Conservation (phyloP, 495 filamentous ascomycete genomes). For the Penicillium maclennaniae region DNA sequence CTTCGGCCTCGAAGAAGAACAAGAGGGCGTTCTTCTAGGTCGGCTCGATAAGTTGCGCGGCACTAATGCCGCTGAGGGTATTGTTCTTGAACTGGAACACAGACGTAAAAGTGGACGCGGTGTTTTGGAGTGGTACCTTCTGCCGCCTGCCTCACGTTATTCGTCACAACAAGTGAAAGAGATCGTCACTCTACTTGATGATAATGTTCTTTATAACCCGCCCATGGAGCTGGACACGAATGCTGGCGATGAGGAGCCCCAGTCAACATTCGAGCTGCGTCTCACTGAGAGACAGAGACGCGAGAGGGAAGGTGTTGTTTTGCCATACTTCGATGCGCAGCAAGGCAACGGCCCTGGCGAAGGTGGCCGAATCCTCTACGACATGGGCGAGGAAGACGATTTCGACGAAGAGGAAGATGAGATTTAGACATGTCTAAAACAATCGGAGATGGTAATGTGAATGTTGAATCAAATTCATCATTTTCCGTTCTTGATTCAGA, state of each 20-base stretch:
- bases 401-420: slow-evolving; percentile 99
- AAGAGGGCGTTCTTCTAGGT: slow-evolving; percentile 70
- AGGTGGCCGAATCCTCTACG: slow-evolving; percentile 87
- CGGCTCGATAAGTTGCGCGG: slow-evolving; percentile 40
- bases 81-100: slow-evolving; percentile 84
- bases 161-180: slow-evolving; percentile 37
- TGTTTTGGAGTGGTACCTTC: slow-evolving; percentile 71
- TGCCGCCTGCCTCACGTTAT: slow-evolving; percentile 47
- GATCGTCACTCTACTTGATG: slow-evolving; percentile 66
- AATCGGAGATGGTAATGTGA: not conserved
- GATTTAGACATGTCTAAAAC: slow-evolving; percentile 50
- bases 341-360: slow-evolving; percentile 71
- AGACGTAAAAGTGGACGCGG: slow-evolving; percentile 74
- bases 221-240: slow-evolving; percentile 33
- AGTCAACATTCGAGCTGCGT: slow-evolving; percentile 76
- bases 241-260: slow-evolving; percentile 47
- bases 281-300: slow-evolving; percentile 85
- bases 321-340: slow-evolving; percentile 97
- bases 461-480: no score
- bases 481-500: no score
- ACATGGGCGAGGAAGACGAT: slow-evolving; percentile 95
- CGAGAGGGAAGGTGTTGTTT: slow-evolving; percentile 80
- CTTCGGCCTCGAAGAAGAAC: slow-evolving; percentile 71
- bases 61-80: slow-evolving; percentile 45
- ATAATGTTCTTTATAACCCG: slow-evolving; percentile 66